These are phyloP conservation scores for Kodamaea fukazawae DNA, from an alignment of 805 yeast species.

Conservation along the genomic window DNA sequence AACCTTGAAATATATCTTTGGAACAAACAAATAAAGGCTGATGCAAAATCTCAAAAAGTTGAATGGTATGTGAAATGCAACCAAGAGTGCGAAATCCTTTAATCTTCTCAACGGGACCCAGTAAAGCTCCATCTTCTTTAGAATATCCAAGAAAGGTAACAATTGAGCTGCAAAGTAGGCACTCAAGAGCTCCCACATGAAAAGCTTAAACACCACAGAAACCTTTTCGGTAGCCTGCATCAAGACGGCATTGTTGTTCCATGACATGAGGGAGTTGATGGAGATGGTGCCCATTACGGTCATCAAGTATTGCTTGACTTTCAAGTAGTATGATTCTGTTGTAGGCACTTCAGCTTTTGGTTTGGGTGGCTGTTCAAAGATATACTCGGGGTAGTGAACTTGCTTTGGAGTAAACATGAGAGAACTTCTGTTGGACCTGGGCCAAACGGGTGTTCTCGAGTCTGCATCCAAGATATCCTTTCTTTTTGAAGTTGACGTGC, in stretches of 20 bases:
- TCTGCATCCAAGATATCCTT: too few relatives aligned
- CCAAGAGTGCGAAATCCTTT: slow-evolving; percentile 8
- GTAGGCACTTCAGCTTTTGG: too few relatives aligned
- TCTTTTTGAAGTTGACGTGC: background rate
- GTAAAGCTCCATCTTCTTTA: slow-evolving; percentile 6
- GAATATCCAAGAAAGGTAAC: background rate
- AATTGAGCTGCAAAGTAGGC: slow-evolving; percentile 11
- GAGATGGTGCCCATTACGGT: too few relatives aligned
- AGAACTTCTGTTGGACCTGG: too few relatives aligned
- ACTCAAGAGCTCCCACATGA: slow-evolving; percentile 17
- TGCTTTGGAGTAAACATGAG: too few relatives aligned
- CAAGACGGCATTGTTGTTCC: too few relatives aligned
- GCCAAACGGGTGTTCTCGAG: too few relatives aligned
- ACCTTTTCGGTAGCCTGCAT: background rate
- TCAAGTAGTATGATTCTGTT: too few relatives aligned
- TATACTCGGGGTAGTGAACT: too few relatives aligned
- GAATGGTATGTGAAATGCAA: slow-evolving; percentile 17
- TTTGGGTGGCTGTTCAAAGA: too few relatives aligned
- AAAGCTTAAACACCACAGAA: slow-evolving; percentile 7
- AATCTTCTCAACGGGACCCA: slow-evolving; percentile 12
- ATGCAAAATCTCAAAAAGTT: slow-evolving; percentile 14
- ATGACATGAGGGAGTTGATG: too few relatives aligned
- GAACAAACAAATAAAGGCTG: slow-evolving; percentile 19
- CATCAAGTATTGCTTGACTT: too few relatives aligned
- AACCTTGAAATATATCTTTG: slow-evolving; percentile 19